Evolutionary conservation across 75 land plant species (phyloP), one percentile per base, ranked within the genome.

Genomic region (Azolla pinnata): DNA sequence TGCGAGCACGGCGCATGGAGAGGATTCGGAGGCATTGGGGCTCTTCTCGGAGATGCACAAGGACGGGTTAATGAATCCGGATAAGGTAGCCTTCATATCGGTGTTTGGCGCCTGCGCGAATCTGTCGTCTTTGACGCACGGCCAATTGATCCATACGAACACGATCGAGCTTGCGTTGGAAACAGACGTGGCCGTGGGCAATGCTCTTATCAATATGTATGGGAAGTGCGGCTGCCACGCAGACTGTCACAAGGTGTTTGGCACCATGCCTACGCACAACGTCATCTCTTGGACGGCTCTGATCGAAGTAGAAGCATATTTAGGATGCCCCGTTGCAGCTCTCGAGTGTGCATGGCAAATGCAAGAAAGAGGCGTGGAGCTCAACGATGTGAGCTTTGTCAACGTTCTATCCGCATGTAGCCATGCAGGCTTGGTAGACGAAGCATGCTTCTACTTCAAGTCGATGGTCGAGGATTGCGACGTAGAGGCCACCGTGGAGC

Each of bases 21-120:
- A 28, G 32, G 42, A 54, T 29, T 24, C 53, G 2, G 66, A 61
- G 16, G 75, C 83, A 7, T 18, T 76, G 54, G 54, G 33, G 27
- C 42, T 80, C 35, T 76, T 68, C 34, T 61, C 58, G 28, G 33
- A 55, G 31, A 72, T 80, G 79, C 57, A 40, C 17, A 19, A 56
- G 51, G n/a, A n/a, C n/a, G 48, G 31, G 17, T 16, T 44, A 47
- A 33, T 63, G 8, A 59, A 28, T 33, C 83, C 79, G 2, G 79
- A 76, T 54, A 65, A 68, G 44, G 72, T 79, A 30, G 77, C 82
- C 30, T 58, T 83, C 58, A 71, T 69, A n/a, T 53, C 56, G 44
- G 70, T 79, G 35, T 61, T 83, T 33, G 74, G 75, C 0, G 85
- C 82, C 10, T 83, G 81, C 61, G 64, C 79, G n/a, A 65, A 62